phyloP scores from a whole-genome alignment of 805 yeast species.

The Cyberlindnera amylophila region DNA sequence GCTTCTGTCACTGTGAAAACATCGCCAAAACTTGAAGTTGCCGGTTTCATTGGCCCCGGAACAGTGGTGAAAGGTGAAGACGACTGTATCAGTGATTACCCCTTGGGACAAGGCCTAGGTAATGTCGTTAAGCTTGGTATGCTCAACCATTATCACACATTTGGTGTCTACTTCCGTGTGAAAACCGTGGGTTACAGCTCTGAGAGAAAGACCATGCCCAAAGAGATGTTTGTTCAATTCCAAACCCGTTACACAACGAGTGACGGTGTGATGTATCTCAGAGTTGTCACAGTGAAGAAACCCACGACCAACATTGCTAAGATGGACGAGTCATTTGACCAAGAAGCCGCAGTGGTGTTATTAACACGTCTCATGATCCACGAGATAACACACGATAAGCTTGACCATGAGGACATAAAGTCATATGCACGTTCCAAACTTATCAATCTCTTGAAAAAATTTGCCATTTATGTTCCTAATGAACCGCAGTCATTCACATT shows the following conservation, averaged over 20 bases:
- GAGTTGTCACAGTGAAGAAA: constrained; percentile 79
- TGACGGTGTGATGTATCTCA: constrained; percentile 72
- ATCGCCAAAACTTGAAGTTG: constrained; percentile 72
- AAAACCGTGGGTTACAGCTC: constrained; percentile 35
- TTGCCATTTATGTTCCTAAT: constrained; percentile 85
- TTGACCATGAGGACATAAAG: constrained; percentile 70
- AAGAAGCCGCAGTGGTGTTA: constrained; percentile 92
- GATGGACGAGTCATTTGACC: constrained; percentile 55
- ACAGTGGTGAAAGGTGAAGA: constrained; percentile 38
- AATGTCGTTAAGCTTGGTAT: constrained; percentile 78
- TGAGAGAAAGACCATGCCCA: constrained; percentile 25
- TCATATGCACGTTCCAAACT: constrained; percentile 86
- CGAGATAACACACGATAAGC: constrained; percentile 62
- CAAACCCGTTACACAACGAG: constrained; percentile 87
- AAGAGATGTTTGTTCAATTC: constrained; percentile 61
- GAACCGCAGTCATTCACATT: constrained; percentile 77
- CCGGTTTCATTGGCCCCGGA: constrained; percentile 82
- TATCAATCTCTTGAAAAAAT: constrained; percentile 80
- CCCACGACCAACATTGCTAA: constrained; percentile 45
- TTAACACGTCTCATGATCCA: constrained; percentile 83
- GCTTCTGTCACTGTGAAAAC: constrained; percentile 34
- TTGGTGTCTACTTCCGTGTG: constrained; percentile 83
- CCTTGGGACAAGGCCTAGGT: constrained; percentile 74
- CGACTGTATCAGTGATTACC: constrained; percentile 77
- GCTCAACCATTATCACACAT: constrained; percentile 80